Evolutionary conservation across 2,329 filamentous ascomycete genomes (phyloP), one percentile per base, ranked within the genome.

Genomic region (Aspergillus intermedius): DNA sequence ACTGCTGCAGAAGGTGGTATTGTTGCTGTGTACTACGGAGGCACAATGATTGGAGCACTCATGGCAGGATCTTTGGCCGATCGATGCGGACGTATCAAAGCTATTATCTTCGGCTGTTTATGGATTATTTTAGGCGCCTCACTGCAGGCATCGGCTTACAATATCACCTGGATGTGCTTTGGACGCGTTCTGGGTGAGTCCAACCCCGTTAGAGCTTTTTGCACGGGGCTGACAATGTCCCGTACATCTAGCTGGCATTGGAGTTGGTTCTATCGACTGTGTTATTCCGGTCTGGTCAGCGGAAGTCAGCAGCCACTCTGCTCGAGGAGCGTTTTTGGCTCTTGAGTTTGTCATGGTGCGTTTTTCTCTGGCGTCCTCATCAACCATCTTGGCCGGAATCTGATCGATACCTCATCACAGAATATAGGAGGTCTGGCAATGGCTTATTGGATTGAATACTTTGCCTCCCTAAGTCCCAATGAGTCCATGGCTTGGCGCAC

Each of bases 211-310:
- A n/a, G 19, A 12, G 19, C 39, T 8, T 19, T n/a, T 13, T 21
- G 5, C 6, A 13, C 15, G 12, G 13, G 5, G 6, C 39, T 42
- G 19, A 42, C 39, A 42, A 42, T 37, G 3, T 37, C 15, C 15
- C 3, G 10, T 42, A 19, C 9, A 23, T 22, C 19, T 13, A 42
- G 39, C 19, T 23, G 39, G 39, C 1, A 42, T 42, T 42, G 83
- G 83, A 2, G 86, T 81, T 2, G 83, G 83, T 21, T 78, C 85
- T 42, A 63, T 86, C 12, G 86, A 84, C 58, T 78, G 80, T 13
- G 84, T 86, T 53, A 77, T 82, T 0, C 83, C 83, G 0, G 81
- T 84, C 2, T 86, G 80, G 80, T 80, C 81, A 0, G 82, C 82
- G 0, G 83, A 86, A 63, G 82, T 79, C 2, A 77, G 81, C 1